Conservation (phyloP, 768 basidiomycete genomes). For the Auricularia heimuer region DNA sequence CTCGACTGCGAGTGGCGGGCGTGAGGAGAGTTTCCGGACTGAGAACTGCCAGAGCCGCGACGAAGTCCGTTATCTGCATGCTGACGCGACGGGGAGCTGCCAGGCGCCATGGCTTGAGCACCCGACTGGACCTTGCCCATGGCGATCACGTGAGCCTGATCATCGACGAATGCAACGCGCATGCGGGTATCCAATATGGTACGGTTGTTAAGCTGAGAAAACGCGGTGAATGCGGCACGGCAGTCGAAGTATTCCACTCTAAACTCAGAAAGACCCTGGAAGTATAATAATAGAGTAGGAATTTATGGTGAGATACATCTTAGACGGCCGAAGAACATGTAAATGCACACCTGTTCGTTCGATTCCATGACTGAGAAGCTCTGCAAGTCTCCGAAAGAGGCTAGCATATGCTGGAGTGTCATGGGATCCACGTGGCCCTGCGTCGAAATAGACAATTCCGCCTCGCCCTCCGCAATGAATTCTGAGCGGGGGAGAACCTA, state of each 20-base stretch:
- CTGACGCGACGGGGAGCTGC: conserved; percentile 10
- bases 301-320: neutral
- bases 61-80: conserved; percentile 11
- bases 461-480: conserved; percentile 47
- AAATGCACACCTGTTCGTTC: conserved; percentile 5
- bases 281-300: neutral
- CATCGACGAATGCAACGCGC: conserved; percentile 18
- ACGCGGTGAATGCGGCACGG: conserved; percentile 45
- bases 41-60: conserved; percentile 5
- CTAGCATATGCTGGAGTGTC: conserved; percentile 19
- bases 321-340: neutral
- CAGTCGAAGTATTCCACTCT: conserved; percentile 61
- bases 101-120: conserved; percentile 20
- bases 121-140: conserved; percentile 11
- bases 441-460: conserved; percentile 35
- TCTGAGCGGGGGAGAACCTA: conserved; percentile 18
- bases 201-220: conserved; percentile 37
- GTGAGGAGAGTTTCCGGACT: conserved; percentile 11
- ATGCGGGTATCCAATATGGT: conserved; percentile 45
- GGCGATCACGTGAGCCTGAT: neutral
- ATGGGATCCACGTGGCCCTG: conserved; percentile 8
- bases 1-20: conserved; percentile 21
- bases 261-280: conserved; percentile 29
- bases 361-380: conserved; percentile 12
- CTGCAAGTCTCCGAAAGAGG: conserved; percentile 25